Evolutionary conservation across 495 filamentous ascomycete species (phyloP), one percentile per base, ranked within the genome.

Genomic region (Hamigera avellanea): DNA sequence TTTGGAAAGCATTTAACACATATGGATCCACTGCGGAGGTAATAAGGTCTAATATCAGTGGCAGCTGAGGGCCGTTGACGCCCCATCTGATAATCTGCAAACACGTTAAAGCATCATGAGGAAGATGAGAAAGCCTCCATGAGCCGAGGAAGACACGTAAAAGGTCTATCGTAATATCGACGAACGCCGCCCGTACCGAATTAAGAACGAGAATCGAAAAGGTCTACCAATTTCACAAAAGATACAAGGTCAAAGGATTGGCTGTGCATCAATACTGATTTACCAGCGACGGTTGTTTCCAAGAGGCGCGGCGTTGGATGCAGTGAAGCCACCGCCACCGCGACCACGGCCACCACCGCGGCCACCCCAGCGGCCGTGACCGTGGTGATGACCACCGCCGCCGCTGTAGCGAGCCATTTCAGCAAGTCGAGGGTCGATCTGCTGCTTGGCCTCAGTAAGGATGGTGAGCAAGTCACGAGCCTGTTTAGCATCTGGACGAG

Each of bases 361-460:
- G 48, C 78, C 70, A 50, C 76, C 62, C 45, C 72, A 62, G 39
- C 71, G 54, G 37, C 81, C 69, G 42, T 82, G 76, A 43, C 73
- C 72, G 37, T 77, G 72, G 46, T 78, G 64, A 52, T 81, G 72
- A 43, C 81, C 72, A 36, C 86, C 83, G 45, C 89, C 88, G 42
- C 87, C 85, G 53, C 83, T 69, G 61, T 86, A 95, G 56, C 91
- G 84, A 38, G 78, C 79, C 91, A 96, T 96, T 69, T 98, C 91
- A 41, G 78, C 74, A 40, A 98, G 81, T 62, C 84, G 78, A 50
- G 91, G 91, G 53, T 96, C 93, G 61, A 98, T 86, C 64, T 94
- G 84, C 67, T 98, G 91, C 70, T 98, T 98, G 44, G 91, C 88
- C 64, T 98, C 91, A 46, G 78, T 81, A 46, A 98, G 83, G 44